Evolutionary conservation across 2,329 filamentous ascomycete species (phyloP).

Genomic region (Erysiphe pulchra): DNA sequence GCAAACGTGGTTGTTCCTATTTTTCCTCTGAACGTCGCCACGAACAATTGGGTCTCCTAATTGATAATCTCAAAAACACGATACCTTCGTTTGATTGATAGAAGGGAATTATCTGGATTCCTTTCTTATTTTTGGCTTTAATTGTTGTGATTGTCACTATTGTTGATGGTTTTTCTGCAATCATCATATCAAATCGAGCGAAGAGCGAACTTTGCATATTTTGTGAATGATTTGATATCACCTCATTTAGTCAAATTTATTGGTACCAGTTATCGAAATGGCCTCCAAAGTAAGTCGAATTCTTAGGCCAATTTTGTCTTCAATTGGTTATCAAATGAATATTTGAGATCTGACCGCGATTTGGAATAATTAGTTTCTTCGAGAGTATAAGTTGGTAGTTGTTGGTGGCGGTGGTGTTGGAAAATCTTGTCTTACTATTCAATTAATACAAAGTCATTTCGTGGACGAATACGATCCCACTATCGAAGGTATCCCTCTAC

Average conservation of each 20-base stretch:
- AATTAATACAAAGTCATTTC: conserved; percentile 19
- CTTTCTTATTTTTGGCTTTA: too few species aligned
- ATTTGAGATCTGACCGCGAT: conserved; percentile 4
- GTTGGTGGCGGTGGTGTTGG: conserved; percentile 95
- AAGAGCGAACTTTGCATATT: neutral
- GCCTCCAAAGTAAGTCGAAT: conserved; percentile 1
- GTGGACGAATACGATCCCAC: conserved; percentile 2
- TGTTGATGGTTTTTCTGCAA: too few species aligned
- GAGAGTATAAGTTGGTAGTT: conserved; percentile 90
- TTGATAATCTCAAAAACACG: too few species aligned
- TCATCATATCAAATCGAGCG: too few species aligned
- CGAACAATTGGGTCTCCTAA: too few species aligned
- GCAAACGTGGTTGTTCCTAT: too few species aligned
- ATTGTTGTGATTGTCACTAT: too few species aligned
- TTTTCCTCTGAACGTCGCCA: too few species aligned
- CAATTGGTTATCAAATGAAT: neutral
- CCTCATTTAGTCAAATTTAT: neutral
- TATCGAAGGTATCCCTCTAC: conserved; percentile 28
- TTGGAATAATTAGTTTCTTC: conserved; percentile 34
- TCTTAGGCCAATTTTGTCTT: neutral
- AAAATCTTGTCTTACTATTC: conserved; percentile 97
- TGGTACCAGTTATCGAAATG: neutral
- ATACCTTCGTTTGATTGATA: too few species aligned
- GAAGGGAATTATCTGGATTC: too few species aligned
- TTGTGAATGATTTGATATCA: neutral